These are phyloP conservation scores for Verticillium dahliae DNA, from an alignment of 2,329 filamentous ascomycete species.

Conservation along the genomic window DNA sequence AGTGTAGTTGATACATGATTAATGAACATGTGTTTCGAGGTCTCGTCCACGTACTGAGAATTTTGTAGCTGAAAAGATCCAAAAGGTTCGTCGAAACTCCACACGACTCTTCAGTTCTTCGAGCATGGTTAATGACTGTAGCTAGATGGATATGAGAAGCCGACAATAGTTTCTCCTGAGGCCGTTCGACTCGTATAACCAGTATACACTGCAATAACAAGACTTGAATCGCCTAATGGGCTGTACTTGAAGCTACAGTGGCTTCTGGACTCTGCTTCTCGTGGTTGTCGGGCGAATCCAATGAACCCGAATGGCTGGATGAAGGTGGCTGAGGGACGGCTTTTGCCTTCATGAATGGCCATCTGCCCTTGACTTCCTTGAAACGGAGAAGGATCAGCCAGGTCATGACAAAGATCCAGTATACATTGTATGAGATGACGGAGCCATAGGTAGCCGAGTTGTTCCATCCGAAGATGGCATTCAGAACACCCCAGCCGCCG, in stretches of 20 bases:
- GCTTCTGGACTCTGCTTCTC: not conserved
- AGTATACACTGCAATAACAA: no score
- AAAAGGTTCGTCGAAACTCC: no score
- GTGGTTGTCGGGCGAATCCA: not conserved
- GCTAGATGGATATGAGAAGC: no score
- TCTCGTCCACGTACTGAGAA: not conserved
- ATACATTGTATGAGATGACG: slow-evolving; percentile 80
- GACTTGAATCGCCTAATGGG: not conserved
- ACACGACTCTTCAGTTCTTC: no score
- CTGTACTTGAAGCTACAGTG: not conserved
- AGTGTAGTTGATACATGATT: not conserved
- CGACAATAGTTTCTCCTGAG: no score
- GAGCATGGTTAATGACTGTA: no score
- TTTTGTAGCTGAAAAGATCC: no score
- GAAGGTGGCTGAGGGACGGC: not conserved
- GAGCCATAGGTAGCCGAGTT: slow-evolving; percentile 86
- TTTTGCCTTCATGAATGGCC: slow-evolving; percentile 33
- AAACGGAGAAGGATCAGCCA: slow-evolving; percentile 10
- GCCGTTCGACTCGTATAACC: no score
- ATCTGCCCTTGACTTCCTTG: slow-evolving; percentile 33
- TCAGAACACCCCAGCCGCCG: slow-evolving; percentile 82
- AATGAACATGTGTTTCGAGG: not conserved
- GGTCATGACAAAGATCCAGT: slow-evolving; percentile 61
- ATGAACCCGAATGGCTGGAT: not conserved
- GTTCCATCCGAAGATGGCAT: slow-evolving; percentile 78